Base-by-base conservation (phyloP, 2,329 filamentous ascomycete genomes). In the Xylaria sp. region DNA sequence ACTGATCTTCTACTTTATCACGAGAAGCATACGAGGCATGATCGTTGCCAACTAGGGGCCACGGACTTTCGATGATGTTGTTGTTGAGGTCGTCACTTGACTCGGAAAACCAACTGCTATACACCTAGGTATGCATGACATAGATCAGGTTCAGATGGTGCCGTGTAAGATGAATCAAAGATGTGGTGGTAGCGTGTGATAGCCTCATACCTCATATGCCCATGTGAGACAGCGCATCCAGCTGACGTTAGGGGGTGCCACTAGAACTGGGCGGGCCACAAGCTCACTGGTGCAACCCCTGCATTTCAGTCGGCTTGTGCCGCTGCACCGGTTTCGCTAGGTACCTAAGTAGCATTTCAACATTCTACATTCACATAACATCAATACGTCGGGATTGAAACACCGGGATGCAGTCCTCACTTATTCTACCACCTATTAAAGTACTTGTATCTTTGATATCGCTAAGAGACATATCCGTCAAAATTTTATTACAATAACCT, bases 131-230 rank as follows among this genome's bases (percentile, higher is more conserved):
- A 26, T 33, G 28, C 51, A 54, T 54, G 51, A 23, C 51, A n/a
- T 36, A 23, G 26, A 33, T 17, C 9, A 10, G 49, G 6, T 20
- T 11, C 5, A 23, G n/a, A 33, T n/a, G 15, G 13, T n/a, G 9
- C 31, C 3, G 31, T 23, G 33, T 11, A 20, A 26, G 54, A 42
- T 42, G 54, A 40, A 33, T 10, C 7, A 33, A 6, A 33, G 33
- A 33, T 9, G 9, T 40, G 10, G 31, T 54, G 6, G 23, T 6
- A 23, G n/a, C 56, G 44, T 59, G 56, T 59, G 56, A 59, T 44
- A 31, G 26, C 40, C 36, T 44, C 56, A 46, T 59, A n/a, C 40
- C 36, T 44, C 56, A 46, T 59, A n/a, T 59, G 56, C 38, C 13
- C 38, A 40, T 40, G 13, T 40, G 38, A 46, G 56, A 59, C 15